Evolutionary conservation across 2,329 filamentous ascomycete genomes (phyloP).

Genomic region (Mollisiaceae sp.): DNA sequence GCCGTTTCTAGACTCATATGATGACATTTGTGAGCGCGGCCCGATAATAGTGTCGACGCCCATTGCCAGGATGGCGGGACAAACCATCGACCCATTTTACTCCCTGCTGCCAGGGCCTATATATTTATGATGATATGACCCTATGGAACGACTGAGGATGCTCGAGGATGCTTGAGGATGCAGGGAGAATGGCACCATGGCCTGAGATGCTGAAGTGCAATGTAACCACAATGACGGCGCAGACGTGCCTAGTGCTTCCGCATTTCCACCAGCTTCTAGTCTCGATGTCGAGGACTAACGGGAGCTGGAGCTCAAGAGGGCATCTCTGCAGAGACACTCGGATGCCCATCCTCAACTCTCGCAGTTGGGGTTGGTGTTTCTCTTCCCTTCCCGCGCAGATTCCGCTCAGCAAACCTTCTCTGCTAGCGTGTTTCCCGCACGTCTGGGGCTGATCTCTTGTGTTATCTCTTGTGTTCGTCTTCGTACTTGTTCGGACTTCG

Average conservation of each 20-base stretch:
- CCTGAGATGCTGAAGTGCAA: neutral
- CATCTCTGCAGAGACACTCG: no score
- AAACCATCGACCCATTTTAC: conserved; percentile 5
- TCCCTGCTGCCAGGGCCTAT: neutral
- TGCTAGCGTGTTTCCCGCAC: neutral
- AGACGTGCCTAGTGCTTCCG: neutral
- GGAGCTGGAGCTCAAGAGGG: neutral
- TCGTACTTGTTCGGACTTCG: neutral
- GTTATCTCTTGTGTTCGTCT: neutral
- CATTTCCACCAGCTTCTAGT: no score
- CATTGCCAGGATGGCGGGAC: conserved; percentile 11
- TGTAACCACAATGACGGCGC: neutral
- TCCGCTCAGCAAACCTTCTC: neutral
- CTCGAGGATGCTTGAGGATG: neutral
- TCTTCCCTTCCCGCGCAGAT: neutral
- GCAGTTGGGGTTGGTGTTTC: no score
- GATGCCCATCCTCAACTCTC: no score
- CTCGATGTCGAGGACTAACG: neutral
- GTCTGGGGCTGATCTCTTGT: neutral
- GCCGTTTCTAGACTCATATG: conserved; percentile 1
- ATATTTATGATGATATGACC: neutral
- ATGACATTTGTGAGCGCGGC: conserved; percentile 9
- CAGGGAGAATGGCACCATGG: neutral
- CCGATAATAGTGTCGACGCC: conserved; percentile 10
- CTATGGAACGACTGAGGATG: no score